Conservation (phyloP, 192 early-diverging fungal species). For the Coemansia aciculifera region DNA sequence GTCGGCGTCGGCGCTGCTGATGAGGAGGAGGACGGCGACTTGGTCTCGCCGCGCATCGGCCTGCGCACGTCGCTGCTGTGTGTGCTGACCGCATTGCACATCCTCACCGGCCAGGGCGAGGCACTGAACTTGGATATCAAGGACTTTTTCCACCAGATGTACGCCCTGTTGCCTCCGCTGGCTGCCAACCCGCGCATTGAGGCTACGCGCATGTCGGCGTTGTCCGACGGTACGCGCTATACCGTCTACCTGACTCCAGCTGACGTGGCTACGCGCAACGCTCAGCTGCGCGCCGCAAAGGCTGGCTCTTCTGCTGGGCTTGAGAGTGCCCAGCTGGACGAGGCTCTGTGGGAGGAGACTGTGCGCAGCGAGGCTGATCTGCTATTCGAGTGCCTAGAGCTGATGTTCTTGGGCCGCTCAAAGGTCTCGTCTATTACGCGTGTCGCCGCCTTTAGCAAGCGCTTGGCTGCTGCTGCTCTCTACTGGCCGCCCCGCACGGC, state of each 20-base stretch:
- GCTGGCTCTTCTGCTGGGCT: neutral
- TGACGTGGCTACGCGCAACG: constrained; percentile 38
- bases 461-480: constrained; percentile 68
- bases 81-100: constrained; percentile 83
- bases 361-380: constrained; percentile 76
- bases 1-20: constrained; percentile 52
- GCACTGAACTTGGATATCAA: constrained; percentile 89
- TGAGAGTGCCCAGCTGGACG: constrained; percentile 32
- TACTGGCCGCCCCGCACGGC: constrained; percentile 77
- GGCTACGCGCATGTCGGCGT: constrained; percentile 51
- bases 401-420: constrained; percentile 79
- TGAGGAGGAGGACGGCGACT: constrained; percentile 19
- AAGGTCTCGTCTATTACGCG: constrained; percentile 76
- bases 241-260: constrained; percentile 46
- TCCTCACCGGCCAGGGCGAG: constrained; percentile 90
- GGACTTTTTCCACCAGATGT: constrained; percentile 88
- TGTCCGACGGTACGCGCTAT: constrained; percentile 52
- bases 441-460: constrained; percentile 86
- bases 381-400: constrained; percentile 78
- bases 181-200: constrained; percentile 67
- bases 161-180: constrained; percentile 72
- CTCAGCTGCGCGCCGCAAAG: constrained; percentile 14
- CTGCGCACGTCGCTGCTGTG: constrained; percentile 80
- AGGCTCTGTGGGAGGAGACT: constrained; percentile 52
- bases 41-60: constrained; percentile 46